Base-by-base conservation (phyloP, 2,329 filamentous ascomycete genomes). In the Fusarium pseudograminearum region DNA sequence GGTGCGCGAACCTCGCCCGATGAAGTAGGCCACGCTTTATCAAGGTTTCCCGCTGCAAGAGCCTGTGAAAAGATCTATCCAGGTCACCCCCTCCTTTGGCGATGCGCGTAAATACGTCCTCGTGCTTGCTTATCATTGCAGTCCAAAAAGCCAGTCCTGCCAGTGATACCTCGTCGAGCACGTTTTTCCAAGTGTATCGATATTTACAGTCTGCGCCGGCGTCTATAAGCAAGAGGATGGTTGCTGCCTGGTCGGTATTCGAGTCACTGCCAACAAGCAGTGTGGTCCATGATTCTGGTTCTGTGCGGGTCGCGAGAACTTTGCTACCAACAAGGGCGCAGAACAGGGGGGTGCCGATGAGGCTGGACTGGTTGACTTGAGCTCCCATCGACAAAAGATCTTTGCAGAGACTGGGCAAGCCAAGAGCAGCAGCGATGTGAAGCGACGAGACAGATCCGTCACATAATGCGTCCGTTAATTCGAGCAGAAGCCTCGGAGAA, bases 391-490 rank as follows among this genome's bases (percentile, higher is more conserved):
- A 63, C 2, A 78, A n/a, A 5, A 79, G 72, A 11, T 71, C 61
- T 33, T 62, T 52, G 64, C 76, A 78, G 6, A 81, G 60, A 8
- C 59, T 73, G 2, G 74, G 70, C 18, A 81, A 50, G 7, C 77
- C 75, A 9, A 81, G 68, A 4, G 76, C 74, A 4, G 79, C 76
- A 20, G 80, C 78, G 11, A 80, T 59, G 33, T 82, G 80, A 14
- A 81, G 54, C 8, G 79, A 73, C 2, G 74, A 68, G 11, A 79
- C 53, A 0, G 68, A 73, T 15, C 73, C 72, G 12, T 75, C 66
- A 44, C 76, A 76, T 4, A 80, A 48, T 3, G 69, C 64, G 38
- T 78, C 71, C 28, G 78, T 78, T 6, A 81, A 71, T 22, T 74
- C 73, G 11, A 77, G 44, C 5, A 77, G 61, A 12, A 63, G 62